Base-by-base conservation (phyloP, 805 yeast genomes). In the Candida boleticola region DNA sequence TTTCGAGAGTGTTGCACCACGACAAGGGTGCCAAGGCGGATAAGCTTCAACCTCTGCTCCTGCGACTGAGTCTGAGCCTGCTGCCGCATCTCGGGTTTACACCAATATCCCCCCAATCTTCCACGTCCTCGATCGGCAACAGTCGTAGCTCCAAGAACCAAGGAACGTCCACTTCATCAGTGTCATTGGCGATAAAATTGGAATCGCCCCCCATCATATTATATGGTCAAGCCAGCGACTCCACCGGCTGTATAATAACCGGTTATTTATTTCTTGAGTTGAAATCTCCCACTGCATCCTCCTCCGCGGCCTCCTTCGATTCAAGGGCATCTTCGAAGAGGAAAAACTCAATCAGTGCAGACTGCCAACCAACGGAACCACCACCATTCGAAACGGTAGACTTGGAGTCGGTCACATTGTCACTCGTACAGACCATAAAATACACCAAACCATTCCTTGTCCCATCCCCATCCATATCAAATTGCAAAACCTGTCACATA, bases 151-250 rank as follows among this genome's bases (percentile, higher is more conserved):
- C 44, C 37, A 26, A 17, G 27, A 22, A n/a, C 37, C 26, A 29
- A 37, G 17, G 18, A 26, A 23, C 27, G 13, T 6, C 36, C 4
- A 6, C 25, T 5, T 7, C 9, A 4, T 11, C n/a, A 4, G 60
- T 76, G 26, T 68, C 74, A 26, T 61, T 87, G 10, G 58, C 80
- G 0, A 73, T 90, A 26, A 72, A 73, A 29, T 68, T 93, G 18
- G 99, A 93, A 58, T 83, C 95, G 1, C 98, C 98, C 1, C 99
- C 99, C 0, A 74, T 90, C 29, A 79, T 88, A 36, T 66, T 93
- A 42, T 92, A 86, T 56, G 99, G 99, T 0, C 63, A 75, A 0
- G 85, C 90, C 2, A 61, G 64, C 6, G 93, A 87, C 45, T 81
- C 93, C 1, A 74, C 95, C 0, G 99, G 99, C 1, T 85, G 96